Conservation (phyloP, 192 early-diverging fungal species). For the Coemansia furcata region DNA sequence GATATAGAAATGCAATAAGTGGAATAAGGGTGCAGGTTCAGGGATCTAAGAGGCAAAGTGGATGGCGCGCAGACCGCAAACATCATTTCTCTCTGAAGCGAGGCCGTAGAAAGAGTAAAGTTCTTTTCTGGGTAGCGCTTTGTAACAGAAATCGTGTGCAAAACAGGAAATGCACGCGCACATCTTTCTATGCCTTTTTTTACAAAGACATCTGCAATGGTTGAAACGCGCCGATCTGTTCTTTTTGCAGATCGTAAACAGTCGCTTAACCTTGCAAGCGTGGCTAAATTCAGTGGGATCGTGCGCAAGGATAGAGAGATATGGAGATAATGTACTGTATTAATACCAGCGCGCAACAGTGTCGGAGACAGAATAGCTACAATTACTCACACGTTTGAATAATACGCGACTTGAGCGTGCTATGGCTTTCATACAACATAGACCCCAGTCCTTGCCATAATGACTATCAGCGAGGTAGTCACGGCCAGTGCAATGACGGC, state of each 20-base stretch:
- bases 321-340: not conserved
- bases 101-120: not conserved
- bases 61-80: not conserved
- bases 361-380: not conserved
- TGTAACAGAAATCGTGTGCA: not conserved
- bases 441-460: slow-evolving; percentile 5
- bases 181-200: not conserved
- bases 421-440: slow-evolving; percentile 17
- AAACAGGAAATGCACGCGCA: not conserved
- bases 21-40: not conserved
- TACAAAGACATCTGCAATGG: not conserved
- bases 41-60: not conserved
- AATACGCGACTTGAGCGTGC: not conserved
- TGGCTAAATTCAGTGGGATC: not conserved
- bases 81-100: not conserved
- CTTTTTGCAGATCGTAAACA: not conserved
- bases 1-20: not conserved
- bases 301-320: not conserved
- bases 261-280: not conserved
- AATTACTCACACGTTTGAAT: not conserved
- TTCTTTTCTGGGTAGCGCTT: not conserved
- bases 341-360: not conserved
- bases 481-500: slow-evolving; percentile 25
- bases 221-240: not conserved
- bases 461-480: slow-evolving; percentile 12